Evolutionary conservation across 2,329 filamentous ascomycete species (phyloP).

Genomic region (Fusarium concolor): DNA sequence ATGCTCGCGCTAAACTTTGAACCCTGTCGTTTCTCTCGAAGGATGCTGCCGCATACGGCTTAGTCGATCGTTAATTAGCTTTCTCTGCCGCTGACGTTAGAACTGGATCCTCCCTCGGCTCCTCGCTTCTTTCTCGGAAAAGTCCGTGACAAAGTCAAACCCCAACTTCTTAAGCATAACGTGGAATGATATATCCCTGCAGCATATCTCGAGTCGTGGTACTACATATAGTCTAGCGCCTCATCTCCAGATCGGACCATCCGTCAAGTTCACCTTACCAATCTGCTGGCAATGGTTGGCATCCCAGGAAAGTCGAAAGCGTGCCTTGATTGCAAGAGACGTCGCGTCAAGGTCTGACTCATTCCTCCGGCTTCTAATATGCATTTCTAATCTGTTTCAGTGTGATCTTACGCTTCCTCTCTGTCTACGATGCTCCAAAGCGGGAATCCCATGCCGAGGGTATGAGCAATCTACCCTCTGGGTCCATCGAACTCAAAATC

Average conservation of each 20-base stretch:
- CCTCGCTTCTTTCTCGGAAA: not conserved
- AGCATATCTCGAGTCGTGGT: not conserved
- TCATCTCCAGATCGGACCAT: rapidly evolving
- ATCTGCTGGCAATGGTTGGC: slow-evolving; percentile 1
- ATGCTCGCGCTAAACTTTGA: too few species aligned
- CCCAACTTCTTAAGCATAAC: too few species aligned
- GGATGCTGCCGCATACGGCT: not conserved
- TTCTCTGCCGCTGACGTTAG: not conserved
- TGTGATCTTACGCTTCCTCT: not conserved
- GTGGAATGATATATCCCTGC: not conserved
- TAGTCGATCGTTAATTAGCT: not conserved
- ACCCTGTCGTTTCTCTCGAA: not conserved
- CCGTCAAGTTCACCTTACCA: rapidly evolving
- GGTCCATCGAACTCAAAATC: slow-evolving; percentile 1
- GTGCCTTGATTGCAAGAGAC: slow-evolving; percentile 13
- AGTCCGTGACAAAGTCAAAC: too few species aligned
- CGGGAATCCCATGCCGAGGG: slow-evolving; percentile 3
- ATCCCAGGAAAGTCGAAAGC: slow-evolving; percentile 15
- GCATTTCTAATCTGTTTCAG: not conserved
- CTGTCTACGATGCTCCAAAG: slow-evolving; percentile 9
- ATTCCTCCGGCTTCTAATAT: rapidly evolving
- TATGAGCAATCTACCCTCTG: slow-evolving; percentile 4
- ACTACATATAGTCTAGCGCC: not conserved
- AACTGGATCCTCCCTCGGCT: not conserved
- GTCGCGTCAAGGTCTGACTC: slow-evolving; percentile 21